Conservation (phyloP, 306 rosid species). For the Cicer arietinum region DNA sequence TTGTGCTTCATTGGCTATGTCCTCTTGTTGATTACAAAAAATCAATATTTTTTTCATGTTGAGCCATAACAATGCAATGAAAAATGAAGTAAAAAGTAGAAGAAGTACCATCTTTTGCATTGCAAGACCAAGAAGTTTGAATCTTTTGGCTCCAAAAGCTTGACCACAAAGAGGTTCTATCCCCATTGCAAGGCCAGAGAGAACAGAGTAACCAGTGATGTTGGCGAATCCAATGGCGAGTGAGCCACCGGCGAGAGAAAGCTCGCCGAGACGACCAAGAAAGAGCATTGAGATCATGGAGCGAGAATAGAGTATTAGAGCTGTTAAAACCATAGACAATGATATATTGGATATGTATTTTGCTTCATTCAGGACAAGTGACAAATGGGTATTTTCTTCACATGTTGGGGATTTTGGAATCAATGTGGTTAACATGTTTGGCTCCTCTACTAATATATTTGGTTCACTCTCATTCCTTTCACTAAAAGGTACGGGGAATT, state of each 20-base stretch:
- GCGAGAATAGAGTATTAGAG: slow-evolving; percentile 47
- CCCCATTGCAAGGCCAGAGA: slow-evolving; percentile 57
- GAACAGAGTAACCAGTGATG: slow-evolving; percentile 50
- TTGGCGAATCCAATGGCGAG: slow-evolving; percentile 52
- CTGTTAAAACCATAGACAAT: slow-evolving; percentile 39
- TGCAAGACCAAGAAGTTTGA: slow-evolving; percentile 45
- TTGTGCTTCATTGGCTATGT: slow-evolving; percentile 48
- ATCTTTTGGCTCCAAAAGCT: slow-evolving; percentile 49
- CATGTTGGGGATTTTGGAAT: slow-evolving; percentile 33
- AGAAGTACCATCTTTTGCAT: slow-evolving; percentile 43
- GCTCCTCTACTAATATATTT: too few relatives aligned
- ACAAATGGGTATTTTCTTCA: not conserved
- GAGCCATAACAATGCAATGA: slow-evolving; percentile 43
- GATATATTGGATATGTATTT: slow-evolving; percentile 42
- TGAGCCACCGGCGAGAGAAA: slow-evolving; percentile 51
- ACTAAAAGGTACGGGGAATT: too few relatives aligned
- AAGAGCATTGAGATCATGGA: slow-evolving; percentile 55
- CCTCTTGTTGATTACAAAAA: slow-evolving; percentile 44
- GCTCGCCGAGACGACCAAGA: slow-evolving; percentile 49
- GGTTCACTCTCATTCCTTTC: too few relatives aligned
- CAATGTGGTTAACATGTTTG: slow-evolving; percentile 21
- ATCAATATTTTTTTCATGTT: slow-evolving; percentile 40
- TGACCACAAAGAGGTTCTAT: slow-evolving; percentile 54
- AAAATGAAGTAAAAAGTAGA: slow-evolving; percentile 33
- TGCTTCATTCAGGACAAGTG: slow-evolving; percentile 36